Conservation (phyloP, 2,329 filamentous ascomycete genomes). For the Aureobasidium sp. region DNA sequence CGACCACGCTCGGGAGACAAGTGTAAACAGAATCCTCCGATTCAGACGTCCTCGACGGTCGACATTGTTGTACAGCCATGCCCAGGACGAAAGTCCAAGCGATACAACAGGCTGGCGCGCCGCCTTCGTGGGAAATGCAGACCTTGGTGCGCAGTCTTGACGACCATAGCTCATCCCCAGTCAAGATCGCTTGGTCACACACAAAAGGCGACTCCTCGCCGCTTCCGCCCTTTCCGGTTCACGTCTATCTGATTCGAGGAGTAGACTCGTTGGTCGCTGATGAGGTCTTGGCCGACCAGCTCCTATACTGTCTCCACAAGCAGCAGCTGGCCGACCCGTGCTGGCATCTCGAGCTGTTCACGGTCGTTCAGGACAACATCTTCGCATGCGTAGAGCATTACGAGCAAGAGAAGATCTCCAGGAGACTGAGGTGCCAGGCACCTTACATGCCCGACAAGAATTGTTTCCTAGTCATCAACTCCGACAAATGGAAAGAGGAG, state of each 20-base stretch:
- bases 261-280: neutral
- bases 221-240: neutral
- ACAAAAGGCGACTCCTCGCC: neutral
- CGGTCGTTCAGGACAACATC: neutral
- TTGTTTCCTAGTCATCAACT: neutral
- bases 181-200: neutral
- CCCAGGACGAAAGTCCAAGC: neutral
- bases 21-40: neutral
- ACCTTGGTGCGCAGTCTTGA: neutral
- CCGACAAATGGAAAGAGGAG: neutral
- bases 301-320: neutral
- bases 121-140: neutral
- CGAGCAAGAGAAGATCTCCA: neutral
- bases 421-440: neutral
- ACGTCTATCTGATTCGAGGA: neutral
- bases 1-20: neutral
- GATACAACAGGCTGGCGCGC: neutral
- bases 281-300: neutral
- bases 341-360: neutral
- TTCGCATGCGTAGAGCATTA: neutral
- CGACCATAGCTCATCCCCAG: neutral
- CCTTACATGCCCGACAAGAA: neutral
- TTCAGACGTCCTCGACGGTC: neutral
- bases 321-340: neutral
- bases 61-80: neutral